Evolutionary conservation across 805 yeast species (phyloP).

Genomic region (Torulaspora quercuum): DNA sequence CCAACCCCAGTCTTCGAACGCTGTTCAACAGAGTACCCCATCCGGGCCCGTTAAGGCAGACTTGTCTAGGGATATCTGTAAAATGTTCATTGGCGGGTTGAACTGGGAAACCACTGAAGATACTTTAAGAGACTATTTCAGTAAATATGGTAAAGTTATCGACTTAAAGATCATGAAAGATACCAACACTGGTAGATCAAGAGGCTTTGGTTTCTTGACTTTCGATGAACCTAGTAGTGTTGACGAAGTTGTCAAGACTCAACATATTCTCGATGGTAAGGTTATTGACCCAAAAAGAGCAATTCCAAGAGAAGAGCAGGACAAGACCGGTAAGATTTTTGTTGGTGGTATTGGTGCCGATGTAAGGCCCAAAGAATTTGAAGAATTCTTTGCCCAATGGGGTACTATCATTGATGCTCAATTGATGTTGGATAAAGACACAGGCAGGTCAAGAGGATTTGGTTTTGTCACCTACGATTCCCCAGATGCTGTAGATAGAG

Average conservation of each 20-base stretch:
- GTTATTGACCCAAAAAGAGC: slow-evolving; percentile 97
- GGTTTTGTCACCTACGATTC: slow-evolving; percentile 95
- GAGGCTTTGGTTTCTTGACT: slow-evolving; percentile 94
- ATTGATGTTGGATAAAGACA: slow-evolving; percentile 94
- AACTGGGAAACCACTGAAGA: slow-evolving; percentile 98
- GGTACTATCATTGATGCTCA: slow-evolving; percentile 94
- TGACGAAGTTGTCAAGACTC: slow-evolving; percentile 77
- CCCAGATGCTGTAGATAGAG: slow-evolving; percentile 89
- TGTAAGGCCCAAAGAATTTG: slow-evolving; percentile 87
- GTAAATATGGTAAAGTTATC: slow-evolving; percentile 81
- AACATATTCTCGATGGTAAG: slow-evolving; percentile 90
- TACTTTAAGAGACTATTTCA: slow-evolving; percentile 72
- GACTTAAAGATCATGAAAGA: slow-evolving; percentile 95
- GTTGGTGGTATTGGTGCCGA: slow-evolving; percentile 96
- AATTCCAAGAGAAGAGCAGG: slow-evolving; percentile 95
- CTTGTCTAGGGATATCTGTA: slow-evolving; percentile 70
- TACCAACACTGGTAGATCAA: slow-evolving; percentile 74
- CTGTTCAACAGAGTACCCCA: slow-evolving; percentile 21
- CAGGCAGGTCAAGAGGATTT: slow-evolving; percentile 95
- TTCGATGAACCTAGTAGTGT: slow-evolving; percentile 80
- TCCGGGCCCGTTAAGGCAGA: slow-evolving; percentile 42
- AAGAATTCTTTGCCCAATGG: slow-evolving; percentile 77
- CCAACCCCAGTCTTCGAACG: slow-evolving; percentile 28
- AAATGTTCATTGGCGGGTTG: slow-evolving; percentile 94
- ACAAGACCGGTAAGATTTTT: slow-evolving; percentile 91